phyloP scores from a whole-genome alignment of 2,329 filamentous ascomycete species.

The Beauveria scarabaeidicola region DNA sequence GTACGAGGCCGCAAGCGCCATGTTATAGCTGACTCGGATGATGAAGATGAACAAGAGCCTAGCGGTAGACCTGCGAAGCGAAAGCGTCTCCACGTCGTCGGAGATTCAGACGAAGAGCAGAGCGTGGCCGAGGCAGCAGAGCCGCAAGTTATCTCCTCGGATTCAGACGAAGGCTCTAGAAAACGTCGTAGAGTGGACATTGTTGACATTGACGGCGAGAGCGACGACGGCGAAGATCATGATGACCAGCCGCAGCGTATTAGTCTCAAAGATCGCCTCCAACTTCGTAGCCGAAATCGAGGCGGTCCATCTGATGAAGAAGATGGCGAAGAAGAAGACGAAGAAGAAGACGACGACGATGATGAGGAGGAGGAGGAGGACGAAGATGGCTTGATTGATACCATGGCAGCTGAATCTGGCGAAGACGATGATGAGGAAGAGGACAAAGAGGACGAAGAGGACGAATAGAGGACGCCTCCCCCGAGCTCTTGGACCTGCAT shows the following conservation, averaged over 20 bases:
- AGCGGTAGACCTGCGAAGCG: constrained; percentile 16
- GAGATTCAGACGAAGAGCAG: constrained; percentile 17
- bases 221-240: constrained; percentile 14
- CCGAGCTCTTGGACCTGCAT: background rate
- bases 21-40: constrained; percentile 24
- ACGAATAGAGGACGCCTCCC: constrained; percentile 1
- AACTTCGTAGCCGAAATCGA: background rate
- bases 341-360: constrained; percentile 12
- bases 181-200: background rate
- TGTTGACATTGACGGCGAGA: background rate
- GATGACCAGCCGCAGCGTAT: constrained; percentile 13
- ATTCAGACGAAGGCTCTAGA: constrained; percentile 1
- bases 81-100: constrained; percentile 15
- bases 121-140: constrained; percentile 3
- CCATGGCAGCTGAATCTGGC: constrained; percentile 27
- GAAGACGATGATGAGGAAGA: constrained; percentile 14
- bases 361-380: constrained; percentile 17
- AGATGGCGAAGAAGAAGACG: constrained; percentile 16
- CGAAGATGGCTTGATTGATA: constrained; percentile 21
- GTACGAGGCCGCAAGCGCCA: constrained; percentile 20
- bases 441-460: constrained; percentile 7
- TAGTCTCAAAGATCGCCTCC: constrained; percentile 19
- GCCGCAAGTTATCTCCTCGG: background rate
- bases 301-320: constrained; percentile 4
- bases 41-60: constrained; percentile 16